phyloP scores from a whole-genome alignment of 768 basidiomycete genomes.

The Rossbeevera mucosa region DNA sequence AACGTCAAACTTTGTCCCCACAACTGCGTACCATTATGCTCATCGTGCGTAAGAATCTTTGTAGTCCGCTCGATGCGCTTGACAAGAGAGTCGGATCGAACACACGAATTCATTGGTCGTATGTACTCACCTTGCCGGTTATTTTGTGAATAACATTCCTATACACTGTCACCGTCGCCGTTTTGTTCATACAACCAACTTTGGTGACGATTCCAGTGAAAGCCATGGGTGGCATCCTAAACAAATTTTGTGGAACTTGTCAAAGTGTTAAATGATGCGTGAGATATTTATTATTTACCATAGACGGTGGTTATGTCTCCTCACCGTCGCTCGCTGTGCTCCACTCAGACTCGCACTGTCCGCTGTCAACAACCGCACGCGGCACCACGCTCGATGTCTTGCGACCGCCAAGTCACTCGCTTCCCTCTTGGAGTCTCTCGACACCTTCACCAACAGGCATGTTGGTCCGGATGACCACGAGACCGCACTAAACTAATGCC shows the following conservation, averaged over 20 bases:
- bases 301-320: too few species aligned
- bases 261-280: too few species aligned
- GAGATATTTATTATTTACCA: too few species aligned
- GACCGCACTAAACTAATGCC: slow-evolving; percentile 67
- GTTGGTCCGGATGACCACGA: slow-evolving; percentile 88
- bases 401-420: slow-evolving; percentile 58
- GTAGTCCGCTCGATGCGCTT: slow-evolving; percentile 73
- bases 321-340: too few species aligned
- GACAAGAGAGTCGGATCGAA: slow-evolving; percentile 2
- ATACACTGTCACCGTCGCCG: slow-evolving; percentile 77
- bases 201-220: slow-evolving; percentile 75
- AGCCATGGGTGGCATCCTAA: slow-evolving; percentile 71
- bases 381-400: slow-evolving; percentile 37
- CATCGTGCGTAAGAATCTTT: slow-evolving; percentile 77
- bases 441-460: slow-evolving; percentile 87
- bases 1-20: background rate
- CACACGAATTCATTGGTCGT: background rate
- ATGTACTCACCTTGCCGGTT: slow-evolving; percentile 67
- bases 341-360: slow-evolving; percentile 21
- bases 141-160: slow-evolving; percentile 66
- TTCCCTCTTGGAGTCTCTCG: slow-evolving; percentile 78
- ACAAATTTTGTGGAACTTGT: background rate
- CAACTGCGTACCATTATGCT: slow-evolving; percentile 53
- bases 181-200: slow-evolving; percentile 79
- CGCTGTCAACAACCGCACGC: slow-evolving; percentile 14